Base-by-base conservation (phyloP, 345 rosid species). In the Toxicodendron radicans region DNA sequence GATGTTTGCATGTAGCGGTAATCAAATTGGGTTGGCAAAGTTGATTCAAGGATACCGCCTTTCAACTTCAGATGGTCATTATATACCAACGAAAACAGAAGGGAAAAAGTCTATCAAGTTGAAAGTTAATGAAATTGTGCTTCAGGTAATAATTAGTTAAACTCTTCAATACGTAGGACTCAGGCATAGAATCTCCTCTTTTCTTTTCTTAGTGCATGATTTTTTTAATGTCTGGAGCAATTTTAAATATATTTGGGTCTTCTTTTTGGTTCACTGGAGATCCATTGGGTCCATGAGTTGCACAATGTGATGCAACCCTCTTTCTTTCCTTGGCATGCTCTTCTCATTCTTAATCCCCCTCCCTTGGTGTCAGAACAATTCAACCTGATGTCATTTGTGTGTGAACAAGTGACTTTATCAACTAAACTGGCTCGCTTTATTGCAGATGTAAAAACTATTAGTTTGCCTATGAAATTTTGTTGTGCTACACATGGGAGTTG, bases 1-100 rank as follows among this genome's bases (percentile, higher is more conserved):
- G 93, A 78, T 91, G 91, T 93, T 85, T 86, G 93, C 92, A 80
- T 87, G 90, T 79, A 86, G 90, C 79, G 99, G 97, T 51, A 83
- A 73, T 76, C 97, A 88, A 76, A 88, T 95, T 81, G 88, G 93
- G 71, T 78, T 93, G 78, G 97, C 97, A 35, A 95, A 88, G 91
- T 84, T 95, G 87, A 80, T 89, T 75, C 96, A 90, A 81, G 94
- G 98, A 51, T 88, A 85, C 80, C 90, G 83, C 43, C 90, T 83
- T 74, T 86, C 97, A 72, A 83, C 81, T 64, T 78, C 90, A 70
- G 95, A 85, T 89, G 98, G 97, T 67, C 93, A 90, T 78, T 95
- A 88, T 81, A 87, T 93, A 72, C 79, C 91, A 49, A 95, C 99
- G 53, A 90, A 86, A 87, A 73, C 87, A 23, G 98, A 91, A 71